Percentiles rank a stretch among this genome's conserved stretches.
Conservation (phyloP, 176 grass and related monocot species). For the Hordeum marinum region DNA sequence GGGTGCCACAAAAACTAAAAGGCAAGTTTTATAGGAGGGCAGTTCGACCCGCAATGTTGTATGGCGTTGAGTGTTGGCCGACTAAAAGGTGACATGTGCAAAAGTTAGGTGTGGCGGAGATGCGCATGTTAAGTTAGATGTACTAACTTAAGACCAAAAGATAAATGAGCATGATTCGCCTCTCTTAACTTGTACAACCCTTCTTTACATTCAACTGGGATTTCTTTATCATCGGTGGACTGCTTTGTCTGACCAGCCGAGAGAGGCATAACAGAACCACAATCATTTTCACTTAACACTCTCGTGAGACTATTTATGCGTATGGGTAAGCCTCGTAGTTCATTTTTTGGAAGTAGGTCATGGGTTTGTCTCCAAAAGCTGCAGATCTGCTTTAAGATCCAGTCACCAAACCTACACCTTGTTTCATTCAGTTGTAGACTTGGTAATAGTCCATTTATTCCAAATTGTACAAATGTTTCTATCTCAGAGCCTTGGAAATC, state of each 20-base stretch:
- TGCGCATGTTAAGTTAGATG: too few species aligned
- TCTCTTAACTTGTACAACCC: not conserved
- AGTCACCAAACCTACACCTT: conserved; percentile 32
- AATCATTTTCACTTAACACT: conserved; percentile 1
- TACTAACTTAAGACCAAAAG: conserved; percentile 9
- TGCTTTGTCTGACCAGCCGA: conserved; percentile 25
- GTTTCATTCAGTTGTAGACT: conserved; percentile 33
- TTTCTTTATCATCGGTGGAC: not conserved
- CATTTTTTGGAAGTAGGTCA: conserved; percentile 24
- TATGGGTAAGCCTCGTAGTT: conserved; percentile 9
- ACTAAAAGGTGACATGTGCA: too few species aligned
- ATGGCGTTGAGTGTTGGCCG: too few species aligned
- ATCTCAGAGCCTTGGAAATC: conserved; percentile 32
- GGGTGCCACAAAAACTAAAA: too few species aligned
- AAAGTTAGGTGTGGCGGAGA: too few species aligned
- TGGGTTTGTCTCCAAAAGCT: conserved; percentile 33
- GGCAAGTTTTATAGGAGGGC: too few species aligned
- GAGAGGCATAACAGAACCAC: not conserved
- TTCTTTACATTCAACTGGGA: not conserved
- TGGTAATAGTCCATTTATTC: conserved; percentile 33
- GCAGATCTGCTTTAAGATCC: conserved; percentile 51
- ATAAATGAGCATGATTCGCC: conserved; percentile 4
- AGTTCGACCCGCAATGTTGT: too few species aligned
- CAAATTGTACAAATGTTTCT: too few species aligned
- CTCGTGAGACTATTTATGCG: conserved; percentile 19